Percentiles rank a stretch among this genome's conserved stretches.
Evolutionary conservation across 805 yeast genomes (phyloP).

Genomic region (Candida argentea): DNA sequence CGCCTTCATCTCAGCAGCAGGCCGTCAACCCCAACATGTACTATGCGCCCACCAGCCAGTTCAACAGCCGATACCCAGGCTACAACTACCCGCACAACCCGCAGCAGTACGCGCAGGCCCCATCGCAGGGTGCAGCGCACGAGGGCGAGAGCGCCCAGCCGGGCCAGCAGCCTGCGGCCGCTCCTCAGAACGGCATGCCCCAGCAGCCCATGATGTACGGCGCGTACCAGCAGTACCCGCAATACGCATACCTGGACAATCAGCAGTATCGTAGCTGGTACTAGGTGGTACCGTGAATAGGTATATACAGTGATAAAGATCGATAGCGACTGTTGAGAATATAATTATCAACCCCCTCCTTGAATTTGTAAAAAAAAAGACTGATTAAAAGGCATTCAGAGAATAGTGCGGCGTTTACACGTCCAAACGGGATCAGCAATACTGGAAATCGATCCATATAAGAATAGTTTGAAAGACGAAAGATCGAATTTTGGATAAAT

Average conservation of each 20-base stretch:
- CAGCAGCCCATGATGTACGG: conserved; percentile 31
- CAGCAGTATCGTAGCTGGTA: conserved; percentile 37
- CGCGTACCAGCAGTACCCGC: conserved; percentile 39
- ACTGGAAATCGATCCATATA: too few relatives aligned
- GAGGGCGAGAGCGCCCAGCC: conserved; percentile 5
- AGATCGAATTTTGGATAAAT: too few relatives aligned
- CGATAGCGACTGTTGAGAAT: conserved; percentile 2
- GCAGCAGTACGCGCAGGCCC: conserved; percentile 10
- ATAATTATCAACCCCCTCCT: neutral
- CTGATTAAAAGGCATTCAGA: too few relatives aligned
- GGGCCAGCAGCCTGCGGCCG: conserved; percentile 5
- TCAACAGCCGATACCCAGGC: conserved; percentile 21
- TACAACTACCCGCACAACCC: conserved; percentile 19
- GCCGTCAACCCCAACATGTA: conserved; percentile 13
- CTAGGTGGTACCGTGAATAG: conserved; percentile 9
- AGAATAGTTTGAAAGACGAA: too few relatives aligned
- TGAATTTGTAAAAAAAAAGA: conserved; percentile 1
- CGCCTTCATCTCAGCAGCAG: conserved; percentile 4
- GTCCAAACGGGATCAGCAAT: too few relatives aligned
- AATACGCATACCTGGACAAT: conserved; percentile 35
- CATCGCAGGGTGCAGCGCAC: conserved; percentile 7
- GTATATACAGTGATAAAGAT: conserved; percentile 4
- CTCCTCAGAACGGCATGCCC: conserved; percentile 18
- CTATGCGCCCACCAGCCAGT: conserved; percentile 20
- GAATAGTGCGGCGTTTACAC: too few relatives aligned